Conservation (phyloP, 768 basidiomycete species). For the Mycena chlorophos region DNA sequence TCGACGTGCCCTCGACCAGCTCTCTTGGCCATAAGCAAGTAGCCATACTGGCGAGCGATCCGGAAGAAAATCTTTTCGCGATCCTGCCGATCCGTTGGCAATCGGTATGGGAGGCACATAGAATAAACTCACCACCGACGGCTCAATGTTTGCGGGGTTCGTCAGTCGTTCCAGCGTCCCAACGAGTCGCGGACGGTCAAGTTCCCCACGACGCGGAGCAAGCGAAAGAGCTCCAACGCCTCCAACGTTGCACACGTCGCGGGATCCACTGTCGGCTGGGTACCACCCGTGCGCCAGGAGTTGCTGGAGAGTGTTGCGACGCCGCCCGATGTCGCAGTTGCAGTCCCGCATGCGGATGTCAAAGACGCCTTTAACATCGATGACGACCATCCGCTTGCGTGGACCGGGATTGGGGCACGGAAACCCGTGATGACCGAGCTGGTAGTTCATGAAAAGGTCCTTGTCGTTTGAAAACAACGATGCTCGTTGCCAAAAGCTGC, state of each 20-base stretch:
- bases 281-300: slow-evolving; percentile 5
- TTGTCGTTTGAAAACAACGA: background rate
- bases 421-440: background rate
- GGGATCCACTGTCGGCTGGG: slow-evolving; percentile 1
- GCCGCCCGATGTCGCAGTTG: background rate
- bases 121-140: background rate
- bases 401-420: background rate
- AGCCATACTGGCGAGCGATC: background rate
- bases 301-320: background rate
- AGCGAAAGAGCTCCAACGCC: background rate
- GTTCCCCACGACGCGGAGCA: background rate
- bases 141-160: background rate
- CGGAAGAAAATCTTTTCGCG: background rate
- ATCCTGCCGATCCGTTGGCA: background rate
- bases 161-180: background rate
- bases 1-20: slow-evolving; percentile 3
- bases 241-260: background rate
- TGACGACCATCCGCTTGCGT: background rate
- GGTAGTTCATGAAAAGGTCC: background rate
- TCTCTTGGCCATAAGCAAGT: background rate
- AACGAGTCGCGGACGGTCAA: background rate
- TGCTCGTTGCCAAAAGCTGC: background rate
- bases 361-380: background rate
- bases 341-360: background rate
- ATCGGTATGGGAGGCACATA: background rate